Evolutionary conservation across 768 basidiomycete genomes (phyloP).

Genomic region (Leccinum variicolor): DNA sequence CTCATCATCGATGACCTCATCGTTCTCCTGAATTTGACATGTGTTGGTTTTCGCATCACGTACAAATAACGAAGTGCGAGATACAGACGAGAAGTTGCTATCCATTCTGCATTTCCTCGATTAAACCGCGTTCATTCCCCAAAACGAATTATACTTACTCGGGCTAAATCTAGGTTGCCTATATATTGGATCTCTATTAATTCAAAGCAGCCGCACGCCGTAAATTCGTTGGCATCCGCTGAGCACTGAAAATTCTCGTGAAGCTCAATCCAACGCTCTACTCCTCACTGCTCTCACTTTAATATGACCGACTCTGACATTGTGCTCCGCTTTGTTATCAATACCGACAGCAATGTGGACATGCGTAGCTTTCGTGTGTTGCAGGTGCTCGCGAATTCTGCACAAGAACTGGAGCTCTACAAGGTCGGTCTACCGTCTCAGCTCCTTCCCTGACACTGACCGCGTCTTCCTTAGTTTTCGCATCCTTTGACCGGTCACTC

Average conservation of each 20-base stretch:
- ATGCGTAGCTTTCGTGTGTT: conserved; percentile 44
- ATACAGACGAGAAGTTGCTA: neutral
- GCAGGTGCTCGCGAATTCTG: conserved; percentile 29
- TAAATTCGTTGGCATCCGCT: neutral
- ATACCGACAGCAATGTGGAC: conserved; percentile 31
- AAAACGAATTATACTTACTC: conserved; percentile 17
- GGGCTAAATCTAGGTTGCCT: conserved; percentile 21
- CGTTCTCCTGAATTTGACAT: conserved; percentile 23
- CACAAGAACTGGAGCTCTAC: conserved; percentile 39
- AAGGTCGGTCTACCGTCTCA: conserved; percentile 28
- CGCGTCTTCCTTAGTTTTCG: conserved; percentile 32
- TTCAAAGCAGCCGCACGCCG: conserved; percentile 4
- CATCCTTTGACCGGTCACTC: conserved; percentile 43
- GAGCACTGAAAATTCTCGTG: neutral
- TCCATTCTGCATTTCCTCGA: conserved; percentile 15
- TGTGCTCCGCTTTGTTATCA: conserved; percentile 37
- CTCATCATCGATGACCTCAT: conserved; percentile 18
- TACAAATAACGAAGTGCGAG: conserved; percentile 21
- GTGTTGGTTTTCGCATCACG: conserved; percentile 21
- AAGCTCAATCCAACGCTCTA: neutral
- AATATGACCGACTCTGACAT: conserved; percentile 35
- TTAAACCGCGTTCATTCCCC: conserved; percentile 12
- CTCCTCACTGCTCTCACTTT: neutral
- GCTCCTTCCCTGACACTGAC: neutral
- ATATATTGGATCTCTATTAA: conserved; percentile 11